Percentiles rank a stretch among this genome's conserved stretches.
phyloP scores from a whole-genome alignment of 129 eudicot genomes.

The Centrapalus pauciflorus region DNA sequence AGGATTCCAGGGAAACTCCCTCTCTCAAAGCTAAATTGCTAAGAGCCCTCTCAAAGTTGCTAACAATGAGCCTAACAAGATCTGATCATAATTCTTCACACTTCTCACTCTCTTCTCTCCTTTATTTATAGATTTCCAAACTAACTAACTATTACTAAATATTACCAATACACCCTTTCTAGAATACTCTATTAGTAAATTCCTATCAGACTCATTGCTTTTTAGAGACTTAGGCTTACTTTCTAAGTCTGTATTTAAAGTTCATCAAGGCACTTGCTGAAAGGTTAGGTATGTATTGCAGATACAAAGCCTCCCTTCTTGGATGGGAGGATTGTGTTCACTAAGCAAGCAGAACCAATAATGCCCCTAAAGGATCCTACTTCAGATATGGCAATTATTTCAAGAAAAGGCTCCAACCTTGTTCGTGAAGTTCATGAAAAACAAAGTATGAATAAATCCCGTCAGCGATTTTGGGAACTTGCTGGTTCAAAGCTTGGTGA shows the following conservation, averaged over 20 bases:
- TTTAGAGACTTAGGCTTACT: not conserved
- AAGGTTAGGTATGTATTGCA: constrained; percentile 13
- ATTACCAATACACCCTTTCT: too few species aligned
- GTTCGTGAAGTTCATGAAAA: constrained; percentile 54
- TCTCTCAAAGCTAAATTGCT: too few species aligned
- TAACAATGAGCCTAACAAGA: too few species aligned
- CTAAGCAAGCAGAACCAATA: constrained; percentile 53
- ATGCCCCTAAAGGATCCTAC: constrained; percentile 58
- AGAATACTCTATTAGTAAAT: too few species aligned
- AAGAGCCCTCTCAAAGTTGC: too few species aligned
- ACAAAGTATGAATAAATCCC: constrained; percentile 27
- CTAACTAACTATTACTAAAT: too few species aligned
- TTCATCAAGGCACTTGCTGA: not conserved
- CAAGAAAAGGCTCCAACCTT: constrained; percentile 46
- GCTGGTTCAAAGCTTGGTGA: constrained; percentile 61
- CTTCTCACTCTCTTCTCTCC: too few species aligned
- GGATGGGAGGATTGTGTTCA: constrained; percentile 56
- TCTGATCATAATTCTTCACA: too few species aligned
- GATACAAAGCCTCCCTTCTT: constrained; percentile 74
- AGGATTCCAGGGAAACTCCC: too few species aligned
- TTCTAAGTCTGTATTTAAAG: not conserved
- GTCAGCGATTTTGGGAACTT: constrained; percentile 58
- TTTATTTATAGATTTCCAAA: too few species aligned
- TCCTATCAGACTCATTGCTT: not conserved
- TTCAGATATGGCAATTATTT: constrained; percentile 61